Base-by-base conservation (phyloP, 225 moss, liverwort and hornwort genomes). In the Marchantia polymorpha region DNA sequence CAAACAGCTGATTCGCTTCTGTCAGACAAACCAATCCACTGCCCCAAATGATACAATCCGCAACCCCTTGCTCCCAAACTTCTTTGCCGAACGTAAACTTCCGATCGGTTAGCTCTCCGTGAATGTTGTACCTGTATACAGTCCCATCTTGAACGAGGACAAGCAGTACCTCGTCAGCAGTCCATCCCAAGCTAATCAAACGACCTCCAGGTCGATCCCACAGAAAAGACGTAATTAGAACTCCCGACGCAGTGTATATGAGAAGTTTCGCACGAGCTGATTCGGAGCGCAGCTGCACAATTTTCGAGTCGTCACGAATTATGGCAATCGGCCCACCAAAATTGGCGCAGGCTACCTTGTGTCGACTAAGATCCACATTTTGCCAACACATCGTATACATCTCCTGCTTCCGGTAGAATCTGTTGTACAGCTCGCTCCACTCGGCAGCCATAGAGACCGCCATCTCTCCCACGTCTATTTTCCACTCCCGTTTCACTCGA, bases 301-400 rank as follows among this genome's bases (percentile, higher is more conserved):
- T 95, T 88, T 99, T 99, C 25, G 93, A 93, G 81, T 99, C 97
- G 74, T 99, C 97, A 3, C 97, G 93, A 54, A 99, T 94, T 84
- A 93, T 95, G 7, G 97, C 97, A 25, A 95, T 88, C 22, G 95
- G 93, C 19, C 97, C 97, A 55, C 97, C 97, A 31, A 91, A 99
- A 83, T 82, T 89, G 47, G 89, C 93, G 79, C 97, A 95, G 6
- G 97, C 97, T 72, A 99, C 93, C 82, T 92, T 99, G 80, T 99
- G 93, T 27, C 95, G 87, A 75, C 79, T 90, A 63, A 99, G 82
- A 79, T 99, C 97, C 23, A 99, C 89, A 46, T 84, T 83, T 26
- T 86, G 90, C 97, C 95, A 99, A 80, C 94, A 95, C 95, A 99
- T 91, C 20, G 89, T 90, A 63, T 99, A 95, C 3, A 95, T 84